A percentile compares a stretch with the other conserved stretches of the same genome.
Conservation (phyloP, 768 basidiomycete species). For the Xanthoconium stramineum region DNA sequence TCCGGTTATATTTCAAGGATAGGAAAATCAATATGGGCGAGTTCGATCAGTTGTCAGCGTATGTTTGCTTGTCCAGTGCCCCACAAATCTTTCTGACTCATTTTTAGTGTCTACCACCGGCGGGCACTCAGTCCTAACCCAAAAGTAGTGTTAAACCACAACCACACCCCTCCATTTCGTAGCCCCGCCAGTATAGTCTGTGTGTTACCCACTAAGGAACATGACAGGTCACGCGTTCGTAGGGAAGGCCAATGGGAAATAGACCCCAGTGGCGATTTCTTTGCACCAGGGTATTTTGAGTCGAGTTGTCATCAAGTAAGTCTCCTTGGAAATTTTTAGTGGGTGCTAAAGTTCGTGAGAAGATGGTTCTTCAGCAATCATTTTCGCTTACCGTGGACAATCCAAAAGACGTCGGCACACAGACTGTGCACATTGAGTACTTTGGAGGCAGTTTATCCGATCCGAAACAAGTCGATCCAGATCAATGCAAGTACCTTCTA, state of each 20-base stretch:
- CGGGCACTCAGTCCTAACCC: too few species aligned
- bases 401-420: conserved; percentile 1
- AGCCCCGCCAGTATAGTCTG: neutral
- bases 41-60: neutral
- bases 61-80: neutral
- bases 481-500: neutral
- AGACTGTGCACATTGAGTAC: conserved; percentile 1
- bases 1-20: conserved; percentile 4
- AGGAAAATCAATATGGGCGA: neutral
- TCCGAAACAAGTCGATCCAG: conserved; percentile 11
- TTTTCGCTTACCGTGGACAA: neutral
- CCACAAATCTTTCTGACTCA: neutral
- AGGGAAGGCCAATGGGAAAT: neutral
- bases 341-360: neutral
- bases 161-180: neutral
- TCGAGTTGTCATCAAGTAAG: neutral
- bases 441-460: conserved; percentile 6
- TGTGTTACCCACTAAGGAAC: neutral
- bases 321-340: neutral
- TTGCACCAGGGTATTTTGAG: neutral
- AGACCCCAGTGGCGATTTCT: neutral
- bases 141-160: too few species aligned
- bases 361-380: neutral
- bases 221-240: neutral
- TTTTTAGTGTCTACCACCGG: too few species aligned